Evolutionary conservation across 139 green algal genomes (phyloP), one percentile per base, ranked within the genome.

Genomic region (Auxenochlorella pyrenoidosa): DNA sequence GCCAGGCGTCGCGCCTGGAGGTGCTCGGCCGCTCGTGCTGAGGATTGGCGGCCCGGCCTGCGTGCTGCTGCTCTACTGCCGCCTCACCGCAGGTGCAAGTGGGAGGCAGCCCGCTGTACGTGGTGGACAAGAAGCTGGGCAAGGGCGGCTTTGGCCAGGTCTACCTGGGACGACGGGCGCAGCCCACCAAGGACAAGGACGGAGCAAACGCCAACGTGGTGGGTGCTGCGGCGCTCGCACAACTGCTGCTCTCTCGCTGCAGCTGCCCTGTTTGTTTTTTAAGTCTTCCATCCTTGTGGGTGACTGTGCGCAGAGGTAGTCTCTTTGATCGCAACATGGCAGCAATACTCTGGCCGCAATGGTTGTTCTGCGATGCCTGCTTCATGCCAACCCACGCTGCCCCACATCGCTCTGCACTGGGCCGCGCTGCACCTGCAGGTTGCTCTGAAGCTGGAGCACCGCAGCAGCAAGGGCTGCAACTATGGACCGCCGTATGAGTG

Each of bases 401-500:
- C n/a, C n/a, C n/a, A n/a, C n/a, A 63, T 24, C 2, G 15, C 54
- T 63, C 54, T 81, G 43, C 43, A 10, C 60, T 68, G 22, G 0
- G 66, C 51, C 72, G n/a, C n/a, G n/a, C n/a, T n/a, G n/a, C n/a
- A n/a, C 3, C 15, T 81, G 82, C 92, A 99, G 93, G 93, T 99
- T 22, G 97, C 98, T 0, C 91, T 99, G 0, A 99, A 99, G 89
- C 97, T 99, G 89, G 97, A 99, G 93, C 98, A 99, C 89, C 86
- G 96, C 40, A 98, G 87, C 85, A 98, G 95, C 88, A 99, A 99
- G 89, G 98, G 97, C 43, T 99, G 98, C 91, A 98, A 98, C 87
- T 99, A 98, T 93, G 98, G 97, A 0, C 97, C 98, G 3, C 98
- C 98, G 0, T 99, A 99, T 86, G 98, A 99, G 95, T 99, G 98